These are phyloP conservation scores for Phytophthora boehmeriae DNA, from an alignment of 352 stramenopile species.

Conservation along the genomic window DNA sequence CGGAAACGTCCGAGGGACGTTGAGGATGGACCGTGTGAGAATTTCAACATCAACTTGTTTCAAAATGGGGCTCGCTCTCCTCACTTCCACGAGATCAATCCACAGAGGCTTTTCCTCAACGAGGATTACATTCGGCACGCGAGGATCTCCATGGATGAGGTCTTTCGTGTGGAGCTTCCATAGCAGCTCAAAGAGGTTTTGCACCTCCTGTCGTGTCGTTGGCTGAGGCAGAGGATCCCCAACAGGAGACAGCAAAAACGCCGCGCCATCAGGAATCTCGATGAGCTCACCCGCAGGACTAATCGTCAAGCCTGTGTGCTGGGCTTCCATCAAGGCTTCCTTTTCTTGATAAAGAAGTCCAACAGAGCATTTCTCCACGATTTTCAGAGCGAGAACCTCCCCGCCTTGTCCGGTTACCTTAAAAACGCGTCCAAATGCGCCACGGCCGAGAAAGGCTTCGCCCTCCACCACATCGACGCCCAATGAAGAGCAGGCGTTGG, in stretches of 20 bases:
- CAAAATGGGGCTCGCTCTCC: conserved; percentile 24
- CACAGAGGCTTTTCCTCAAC: conserved; percentile 26
- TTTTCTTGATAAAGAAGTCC: conserved; percentile 31
- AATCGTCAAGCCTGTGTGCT: conserved; percentile 35
- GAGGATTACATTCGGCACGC: conserved; percentile 41
- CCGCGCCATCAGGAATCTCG: conserved; percentile 26
- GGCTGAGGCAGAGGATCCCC: conserved; percentile 35
- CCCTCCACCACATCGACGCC: conserved; percentile 30
- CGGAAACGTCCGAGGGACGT: conserved; percentile 7
- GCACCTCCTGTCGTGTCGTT: conserved; percentile 32
- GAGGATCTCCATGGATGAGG: conserved; percentile 41
- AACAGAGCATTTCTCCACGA: conserved; percentile 24
- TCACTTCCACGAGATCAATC: conserved; percentile 41
- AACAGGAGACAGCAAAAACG: conserved; percentile 37
- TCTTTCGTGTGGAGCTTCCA: conserved; percentile 28
- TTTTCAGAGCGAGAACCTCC: conserved; percentile 28
- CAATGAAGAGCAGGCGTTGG: conserved; percentile 21
- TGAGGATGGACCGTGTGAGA: conserved; percentile 33
- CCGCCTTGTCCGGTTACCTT: conserved; percentile 18
- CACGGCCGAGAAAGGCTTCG: conserved; percentile 35
- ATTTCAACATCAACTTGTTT: conserved; percentile 34
- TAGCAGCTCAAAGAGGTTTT: conserved; percentile 30
- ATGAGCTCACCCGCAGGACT: conserved; percentile 19
- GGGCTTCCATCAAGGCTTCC: conserved; percentile 17
- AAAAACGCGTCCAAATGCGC: conserved; percentile 21